Conservation (phyloP, 208 protist genomes). For the Acanthamoeba culbertsoni region DNA sequence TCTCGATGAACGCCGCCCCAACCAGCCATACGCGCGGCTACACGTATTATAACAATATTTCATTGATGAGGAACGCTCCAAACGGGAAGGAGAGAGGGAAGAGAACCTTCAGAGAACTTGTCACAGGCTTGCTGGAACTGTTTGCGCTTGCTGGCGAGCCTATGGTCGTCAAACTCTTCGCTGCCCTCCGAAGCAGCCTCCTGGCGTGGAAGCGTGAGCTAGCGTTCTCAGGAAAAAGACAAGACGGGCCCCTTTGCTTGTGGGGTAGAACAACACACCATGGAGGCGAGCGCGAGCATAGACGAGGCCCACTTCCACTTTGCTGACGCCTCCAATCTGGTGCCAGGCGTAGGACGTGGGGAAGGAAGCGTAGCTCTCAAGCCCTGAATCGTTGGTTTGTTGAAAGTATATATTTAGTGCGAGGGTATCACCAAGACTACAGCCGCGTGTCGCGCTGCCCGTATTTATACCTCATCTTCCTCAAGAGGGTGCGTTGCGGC, state of each 20-base stretch:
- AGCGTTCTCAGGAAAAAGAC: neutral
- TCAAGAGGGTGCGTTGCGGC: neutral
- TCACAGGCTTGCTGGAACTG: constrained; percentile 16
- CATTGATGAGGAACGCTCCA: neutral
- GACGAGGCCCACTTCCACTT: constrained; percentile 25
- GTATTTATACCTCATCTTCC: neutral
- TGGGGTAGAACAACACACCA: neutral
- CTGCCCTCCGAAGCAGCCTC: neutral
- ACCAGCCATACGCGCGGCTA: neutral
- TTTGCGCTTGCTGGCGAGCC: neutral
- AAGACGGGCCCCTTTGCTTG: neutral
- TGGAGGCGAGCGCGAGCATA: constrained; percentile 10
- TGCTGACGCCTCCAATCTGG: neutral
- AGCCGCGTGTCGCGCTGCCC: no score
- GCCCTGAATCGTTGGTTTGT: no score
- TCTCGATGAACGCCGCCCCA: neutral
- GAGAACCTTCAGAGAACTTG: constrained; percentile 3
- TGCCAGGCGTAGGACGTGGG: neutral
- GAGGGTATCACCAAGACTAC: no score
- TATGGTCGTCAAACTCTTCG: neutral
- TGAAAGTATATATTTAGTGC: no score
- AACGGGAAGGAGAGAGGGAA: neutral
- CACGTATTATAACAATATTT: neutral
- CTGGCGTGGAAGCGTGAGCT: no score
- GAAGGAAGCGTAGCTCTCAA: neutral